phyloP scores from a whole-genome alignment of 2,329 filamentous ascomycete species.

The Capronia americana region DNA sequence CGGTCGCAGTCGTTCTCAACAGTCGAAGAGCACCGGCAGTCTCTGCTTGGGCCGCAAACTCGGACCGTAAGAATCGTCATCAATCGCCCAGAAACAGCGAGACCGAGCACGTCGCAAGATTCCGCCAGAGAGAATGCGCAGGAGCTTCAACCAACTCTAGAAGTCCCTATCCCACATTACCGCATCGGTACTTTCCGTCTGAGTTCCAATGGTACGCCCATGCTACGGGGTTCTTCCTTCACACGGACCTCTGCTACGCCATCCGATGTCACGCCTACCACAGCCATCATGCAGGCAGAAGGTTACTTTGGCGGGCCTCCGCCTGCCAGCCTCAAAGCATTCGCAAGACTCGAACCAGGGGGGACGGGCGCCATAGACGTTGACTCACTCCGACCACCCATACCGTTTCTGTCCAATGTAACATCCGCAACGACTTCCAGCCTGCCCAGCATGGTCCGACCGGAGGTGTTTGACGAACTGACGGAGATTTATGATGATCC shows the following conservation, averaged over 20 bases:
- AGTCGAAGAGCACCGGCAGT: slow-evolving; percentile 65
- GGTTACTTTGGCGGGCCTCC: slow-evolving; percentile 29
- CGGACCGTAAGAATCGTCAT: slow-evolving; percentile 82
- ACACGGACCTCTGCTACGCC: slow-evolving; percentile 64
- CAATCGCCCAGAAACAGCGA: slow-evolving; percentile 69
- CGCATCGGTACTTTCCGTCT: slow-evolving; percentile 82
- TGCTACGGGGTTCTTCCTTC: slow-evolving; percentile 81
- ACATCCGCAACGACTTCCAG: slow-evolving; percentile 42
- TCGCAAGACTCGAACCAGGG: slow-evolving; percentile 25
- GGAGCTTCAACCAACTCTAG: slow-evolving; percentile 63
- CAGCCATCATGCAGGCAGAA: slow-evolving; percentile 26
- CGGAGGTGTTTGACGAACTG: slow-evolving; percentile 77
- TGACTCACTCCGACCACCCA: slow-evolving; percentile 35
- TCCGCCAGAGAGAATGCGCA: slow-evolving; percentile 34
- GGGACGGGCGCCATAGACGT: slow-evolving; percentile 24
- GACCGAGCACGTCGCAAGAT: slow-evolving; percentile 69
- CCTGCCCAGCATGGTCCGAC: slow-evolving; percentile 57
- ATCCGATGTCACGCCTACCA: slow-evolving; percentile 49
- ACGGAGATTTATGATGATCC: slow-evolving; percentile 82
- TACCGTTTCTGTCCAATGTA: slow-evolving; percentile 40
- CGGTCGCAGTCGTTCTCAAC: slow-evolving; percentile 73
- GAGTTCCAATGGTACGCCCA: slow-evolving; percentile 74
- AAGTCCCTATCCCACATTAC: slow-evolving; percentile 83
- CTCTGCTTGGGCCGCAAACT: slow-evolving; percentile 52
- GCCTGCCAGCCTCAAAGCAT: slow-evolving; percentile 32